Conservation (phyloP, 495 filamentous ascomycete genomes). For the Penicillium taxi region DNA sequence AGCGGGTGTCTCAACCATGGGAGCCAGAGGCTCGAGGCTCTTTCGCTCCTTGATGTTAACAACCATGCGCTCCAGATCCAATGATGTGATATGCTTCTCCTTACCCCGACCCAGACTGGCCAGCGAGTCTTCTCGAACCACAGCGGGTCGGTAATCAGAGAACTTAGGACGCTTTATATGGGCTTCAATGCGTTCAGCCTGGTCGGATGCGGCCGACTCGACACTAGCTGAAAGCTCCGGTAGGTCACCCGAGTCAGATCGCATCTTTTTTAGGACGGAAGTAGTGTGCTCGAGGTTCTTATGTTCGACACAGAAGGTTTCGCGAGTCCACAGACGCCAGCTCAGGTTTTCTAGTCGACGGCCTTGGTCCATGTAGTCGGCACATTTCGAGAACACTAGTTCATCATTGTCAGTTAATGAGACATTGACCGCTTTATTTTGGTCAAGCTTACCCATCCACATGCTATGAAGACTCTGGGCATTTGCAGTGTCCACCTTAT, state of each 20-base stretch:
- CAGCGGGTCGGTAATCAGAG: constrained; percentile 37
- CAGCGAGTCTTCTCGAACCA: constrained; percentile 43
- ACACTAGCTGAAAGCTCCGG: constrained; percentile 89
- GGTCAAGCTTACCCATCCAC: constrained; percentile 76
- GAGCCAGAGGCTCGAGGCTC: constrained; percentile 50
- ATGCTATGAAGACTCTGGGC: constrained; percentile 92
- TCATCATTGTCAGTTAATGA: constrained; percentile 3
- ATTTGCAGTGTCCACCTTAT: constrained; percentile 89
- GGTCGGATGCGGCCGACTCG: constrained; percentile 69
- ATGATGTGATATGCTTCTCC: constrained; percentile 85
- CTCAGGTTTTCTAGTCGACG: constrained; percentile 88
- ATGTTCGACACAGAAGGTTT: constrained; percentile 91
- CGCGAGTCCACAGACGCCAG: constrained; percentile 93
- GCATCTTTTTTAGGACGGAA: constrained; percentile 36
- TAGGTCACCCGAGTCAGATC: constrained; percentile 48
- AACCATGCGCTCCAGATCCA: constrained; percentile 84
- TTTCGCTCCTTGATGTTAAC: constrained; percentile 76
- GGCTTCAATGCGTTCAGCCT: constrained; percentile 62
- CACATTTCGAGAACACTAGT: constrained; percentile 89
- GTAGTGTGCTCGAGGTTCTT: constrained; percentile 42
- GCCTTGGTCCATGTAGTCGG: constrained; percentile 89
- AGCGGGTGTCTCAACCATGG: constrained; percentile 34
- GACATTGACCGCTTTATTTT: not conserved
- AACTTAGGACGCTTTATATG: constrained; percentile 46
- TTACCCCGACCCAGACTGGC: constrained; percentile 55